These are phyloP conservation scores for Penicillium janthinellum DNA, from an alignment of 2,329 filamentous ascomycete genomes.

Conservation along the genomic window DNA sequence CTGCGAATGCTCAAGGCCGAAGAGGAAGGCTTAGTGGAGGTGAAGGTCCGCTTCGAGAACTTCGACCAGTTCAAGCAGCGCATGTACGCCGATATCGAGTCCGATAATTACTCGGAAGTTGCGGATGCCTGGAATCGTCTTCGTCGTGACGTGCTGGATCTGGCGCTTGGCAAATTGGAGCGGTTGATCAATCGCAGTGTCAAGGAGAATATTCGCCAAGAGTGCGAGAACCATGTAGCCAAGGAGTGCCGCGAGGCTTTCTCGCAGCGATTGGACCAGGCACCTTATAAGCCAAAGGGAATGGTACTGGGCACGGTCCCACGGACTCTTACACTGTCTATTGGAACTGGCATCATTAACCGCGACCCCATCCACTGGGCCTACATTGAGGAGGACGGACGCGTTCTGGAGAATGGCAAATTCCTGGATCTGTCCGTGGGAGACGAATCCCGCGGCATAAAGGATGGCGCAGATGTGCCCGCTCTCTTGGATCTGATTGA, in stretches of 20 bases:
- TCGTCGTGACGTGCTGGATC: constrained; percentile 79
- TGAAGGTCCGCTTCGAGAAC: constrained; percentile 75
- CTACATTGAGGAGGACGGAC: constrained; percentile 89
- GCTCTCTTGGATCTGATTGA: constrained; percentile 78
- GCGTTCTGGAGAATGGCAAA: constrained; percentile 85
- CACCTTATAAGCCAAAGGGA: constrained; percentile 91
- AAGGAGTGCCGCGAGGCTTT: constrained; percentile 86
- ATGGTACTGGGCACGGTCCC: constrained; percentile 87
- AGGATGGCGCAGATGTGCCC: constrained; percentile 65
- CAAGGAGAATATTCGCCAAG: constrained; percentile 89
- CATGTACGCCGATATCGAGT: constrained; percentile 81
- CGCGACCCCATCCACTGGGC: constrained; percentile 83
- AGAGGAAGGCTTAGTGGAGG: constrained; percentile 86
- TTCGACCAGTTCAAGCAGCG: constrained; percentile 74
- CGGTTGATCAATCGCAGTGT: constrained; percentile 85
- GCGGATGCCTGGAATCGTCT: constrained; percentile 94
- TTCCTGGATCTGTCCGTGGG: constrained; percentile 73
- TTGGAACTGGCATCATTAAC: constrained; percentile 75
- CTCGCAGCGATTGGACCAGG: constrained; percentile 86
- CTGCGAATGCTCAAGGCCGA: constrained; percentile 97
- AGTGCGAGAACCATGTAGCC: constrained; percentile 91
- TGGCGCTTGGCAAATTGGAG: constrained; percentile 79
- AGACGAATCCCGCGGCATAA: constrained; percentile 66
- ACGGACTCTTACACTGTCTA: constrained; percentile 82
- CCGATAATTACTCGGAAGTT: constrained; percentile 91